Evolutionary conservation across 2,329 filamentous ascomycete genomes (phyloP).

Genomic region (Dissoconium aciculare): DNA sequence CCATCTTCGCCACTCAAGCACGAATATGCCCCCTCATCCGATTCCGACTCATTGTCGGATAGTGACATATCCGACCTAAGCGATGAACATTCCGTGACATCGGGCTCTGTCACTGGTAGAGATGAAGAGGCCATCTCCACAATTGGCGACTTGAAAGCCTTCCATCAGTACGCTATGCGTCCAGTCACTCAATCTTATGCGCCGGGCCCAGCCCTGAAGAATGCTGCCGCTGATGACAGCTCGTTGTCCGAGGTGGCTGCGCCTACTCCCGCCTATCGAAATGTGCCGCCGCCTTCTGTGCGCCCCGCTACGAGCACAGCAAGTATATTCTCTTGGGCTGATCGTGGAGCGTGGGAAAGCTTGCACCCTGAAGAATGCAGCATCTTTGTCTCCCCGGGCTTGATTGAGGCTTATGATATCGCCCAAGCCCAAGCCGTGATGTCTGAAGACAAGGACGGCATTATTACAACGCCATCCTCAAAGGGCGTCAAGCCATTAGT

Average conservation of each 20-base stretch:
- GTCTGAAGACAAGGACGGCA: slow-evolving; percentile 25
- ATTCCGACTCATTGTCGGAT: slow-evolving; percentile 45
- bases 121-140: slow-evolving; percentile 28
- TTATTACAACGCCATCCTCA: slow-evolving; percentile 25
- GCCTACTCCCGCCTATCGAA: slow-evolving; percentile 24
- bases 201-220: slow-evolving; percentile 6
- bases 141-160: slow-evolving; percentile 23
- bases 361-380: slow-evolving; percentile 48
- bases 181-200: slow-evolving; percentile 19
- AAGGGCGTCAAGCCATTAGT: slow-evolving; percentile 37
- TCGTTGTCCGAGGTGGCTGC: slow-evolving; percentile 66
- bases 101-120: slow-evolving; percentile 42
- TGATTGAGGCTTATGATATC: slow-evolving; percentile 49
- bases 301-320: slow-evolving; percentile 43
- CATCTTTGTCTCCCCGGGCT: slow-evolving; percentile 47
- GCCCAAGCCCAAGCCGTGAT: slow-evolving; percentile 32
- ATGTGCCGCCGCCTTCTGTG: slow-evolving; percentile 30
- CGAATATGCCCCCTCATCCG: slow-evolving; percentile 80
- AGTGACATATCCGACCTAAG: slow-evolving; percentile 39
- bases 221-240: too few relatives aligned
- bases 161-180: slow-evolving; percentile 18
- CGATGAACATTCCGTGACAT: slow-evolving; percentile 35
- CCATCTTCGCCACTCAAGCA: slow-evolving; percentile 91
- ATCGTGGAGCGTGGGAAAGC: slow-evolving; percentile 46
- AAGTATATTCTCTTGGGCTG: slow-evolving; percentile 49